A percentile compares a stretch with the other conserved stretches of the same genome.
Conservation (phyloP, 2,329 filamentous ascomycete genomes). For the Penicillium sp. region DNA sequence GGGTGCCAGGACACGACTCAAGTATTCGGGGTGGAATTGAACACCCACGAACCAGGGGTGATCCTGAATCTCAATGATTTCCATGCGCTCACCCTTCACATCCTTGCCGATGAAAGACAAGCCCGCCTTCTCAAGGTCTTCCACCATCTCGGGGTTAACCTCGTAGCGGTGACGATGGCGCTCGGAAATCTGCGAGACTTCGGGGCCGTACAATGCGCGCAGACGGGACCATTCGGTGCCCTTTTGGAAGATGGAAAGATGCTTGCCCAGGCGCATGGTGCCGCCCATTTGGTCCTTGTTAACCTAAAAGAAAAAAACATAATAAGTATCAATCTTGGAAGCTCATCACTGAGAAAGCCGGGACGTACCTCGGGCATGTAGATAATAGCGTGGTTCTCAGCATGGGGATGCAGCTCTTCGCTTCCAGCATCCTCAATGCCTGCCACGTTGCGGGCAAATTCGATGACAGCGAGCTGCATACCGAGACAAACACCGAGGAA, state of each 20-base stretch:
- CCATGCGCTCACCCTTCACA: constrained; percentile 71
- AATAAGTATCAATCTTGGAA: neutral
- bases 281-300: constrained; percentile 72
- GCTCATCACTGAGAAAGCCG: neutral
- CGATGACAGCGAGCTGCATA: constrained; percentile 89
- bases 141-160: constrained; percentile 75
- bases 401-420: constrained; percentile 52
- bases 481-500: constrained; percentile 89
- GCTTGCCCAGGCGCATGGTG: constrained; percentile 78
- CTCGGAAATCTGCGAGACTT: constrained; percentile 56
- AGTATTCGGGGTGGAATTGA: constrained; percentile 86
- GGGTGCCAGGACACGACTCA: constrained; percentile 68
- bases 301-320: constrained; percentile 34
- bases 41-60: constrained; percentile 83
- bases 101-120: constrained; percentile 76
- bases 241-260: constrained; percentile 69
- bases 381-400: constrained; percentile 69
- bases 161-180: constrained; percentile 87
- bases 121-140: constrained; percentile 62
- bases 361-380: constrained; percentile 75
- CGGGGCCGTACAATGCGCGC: constrained; percentile 64
- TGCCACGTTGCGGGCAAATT: constrained; percentile 74
- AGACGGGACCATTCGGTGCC: constrained; percentile 74
- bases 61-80: constrained; percentile 74
- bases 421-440: constrained; percentile 56